Conservation (phyloP, 768 basidiomycete species). For the Peribolospora kevripleyi region DNA sequence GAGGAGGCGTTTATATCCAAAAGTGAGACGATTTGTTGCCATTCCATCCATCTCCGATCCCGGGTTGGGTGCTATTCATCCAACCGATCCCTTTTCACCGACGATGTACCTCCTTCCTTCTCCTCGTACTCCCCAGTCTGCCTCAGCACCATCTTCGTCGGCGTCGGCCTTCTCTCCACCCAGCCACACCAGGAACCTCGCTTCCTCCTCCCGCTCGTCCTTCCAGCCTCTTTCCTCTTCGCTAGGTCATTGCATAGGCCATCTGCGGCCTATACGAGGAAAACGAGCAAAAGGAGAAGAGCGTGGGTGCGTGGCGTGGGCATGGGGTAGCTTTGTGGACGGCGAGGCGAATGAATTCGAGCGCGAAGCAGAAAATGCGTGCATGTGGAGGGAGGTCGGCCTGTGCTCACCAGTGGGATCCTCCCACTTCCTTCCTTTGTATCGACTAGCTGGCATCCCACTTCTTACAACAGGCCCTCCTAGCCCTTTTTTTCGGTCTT, state of each 20-base stretch:
- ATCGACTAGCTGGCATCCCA: neutral
- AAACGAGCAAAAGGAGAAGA: no score
- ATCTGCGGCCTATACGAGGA: no score
- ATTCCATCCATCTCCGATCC: no score
- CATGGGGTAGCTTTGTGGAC: no score
- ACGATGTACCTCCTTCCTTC: no score
- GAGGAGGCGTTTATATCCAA: neutral
- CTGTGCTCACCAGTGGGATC: neutral
- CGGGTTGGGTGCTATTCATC: no score
- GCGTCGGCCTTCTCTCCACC: constrained; percentile 5
- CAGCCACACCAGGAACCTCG: constrained; percentile 13
- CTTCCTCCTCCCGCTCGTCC: constrained; percentile 12
- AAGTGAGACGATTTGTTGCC: neutral
- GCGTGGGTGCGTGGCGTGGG: no score
- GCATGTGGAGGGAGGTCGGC: constrained; percentile 2
- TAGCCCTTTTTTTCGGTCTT: constrained; percentile 8
- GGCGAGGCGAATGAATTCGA: no score
- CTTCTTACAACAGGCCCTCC: constrained; percentile 1
- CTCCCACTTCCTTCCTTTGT: neutral
- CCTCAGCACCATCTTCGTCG: neutral
- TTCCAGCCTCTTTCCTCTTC: constrained; percentile 1
- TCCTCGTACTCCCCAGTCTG: neutral
- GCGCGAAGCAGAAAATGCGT: neutral
- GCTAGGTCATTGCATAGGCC: neutral
- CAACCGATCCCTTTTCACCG: no score